phyloP scores from a whole-genome alignment of 2,329 filamentous ascomycete genomes.

The Apiospora aurea region DNA sequence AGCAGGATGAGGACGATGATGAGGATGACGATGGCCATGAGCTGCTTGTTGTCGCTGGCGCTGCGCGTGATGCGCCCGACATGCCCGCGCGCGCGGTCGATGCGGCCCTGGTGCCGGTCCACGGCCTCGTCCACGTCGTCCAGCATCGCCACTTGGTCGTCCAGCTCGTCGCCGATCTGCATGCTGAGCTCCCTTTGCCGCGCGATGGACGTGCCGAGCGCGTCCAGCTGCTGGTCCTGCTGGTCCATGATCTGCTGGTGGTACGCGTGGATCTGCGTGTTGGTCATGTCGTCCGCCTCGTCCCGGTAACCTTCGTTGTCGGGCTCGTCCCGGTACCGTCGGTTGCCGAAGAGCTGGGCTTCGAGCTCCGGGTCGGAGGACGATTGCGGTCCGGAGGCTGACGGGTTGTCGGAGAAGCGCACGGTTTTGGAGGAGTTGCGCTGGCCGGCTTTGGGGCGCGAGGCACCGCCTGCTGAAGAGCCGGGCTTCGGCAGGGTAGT shows the following conservation, averaged over 20 bases:
- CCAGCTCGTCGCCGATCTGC: constrained; percentile 95
- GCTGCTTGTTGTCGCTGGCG: constrained; percentile 86
- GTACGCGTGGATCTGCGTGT: constrained; percentile 86
- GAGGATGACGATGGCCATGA: constrained; percentile 80
- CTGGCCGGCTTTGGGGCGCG: constrained; percentile 43
- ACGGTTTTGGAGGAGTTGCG: constrained; percentile 71
- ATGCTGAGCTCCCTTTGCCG: constrained; percentile 92
- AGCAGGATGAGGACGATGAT: constrained; percentile 84
- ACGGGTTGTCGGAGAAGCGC: constrained; percentile 77
- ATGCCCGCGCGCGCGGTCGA: constrained; percentile 77
- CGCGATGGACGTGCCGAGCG: constrained; percentile 82
- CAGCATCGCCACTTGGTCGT: constrained; percentile 85
- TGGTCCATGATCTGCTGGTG: constrained; percentile 83
- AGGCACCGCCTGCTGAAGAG: constrained; percentile 36
- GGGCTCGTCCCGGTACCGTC: constrained; percentile 75
- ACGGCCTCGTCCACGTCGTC: constrained; percentile 87
- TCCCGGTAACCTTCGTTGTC: constrained; percentile 63
- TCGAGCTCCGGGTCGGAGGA: constrained; percentile 52
- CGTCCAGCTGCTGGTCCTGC: constrained; percentile 93
- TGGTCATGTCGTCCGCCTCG: constrained; percentile 68
- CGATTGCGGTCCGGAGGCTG: constrained; percentile 37
- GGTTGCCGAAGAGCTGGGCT: constrained; percentile 56
- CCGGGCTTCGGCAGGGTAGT: constrained; percentile 52
- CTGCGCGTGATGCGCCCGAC: constrained; percentile 76
- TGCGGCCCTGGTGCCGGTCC: constrained; percentile 78